Evolutionary conservation across 1,284 basidiomycete genomes (phyloP), one percentile per base, ranked within the genome.

Genomic region (Ustilago crameri): DNA sequence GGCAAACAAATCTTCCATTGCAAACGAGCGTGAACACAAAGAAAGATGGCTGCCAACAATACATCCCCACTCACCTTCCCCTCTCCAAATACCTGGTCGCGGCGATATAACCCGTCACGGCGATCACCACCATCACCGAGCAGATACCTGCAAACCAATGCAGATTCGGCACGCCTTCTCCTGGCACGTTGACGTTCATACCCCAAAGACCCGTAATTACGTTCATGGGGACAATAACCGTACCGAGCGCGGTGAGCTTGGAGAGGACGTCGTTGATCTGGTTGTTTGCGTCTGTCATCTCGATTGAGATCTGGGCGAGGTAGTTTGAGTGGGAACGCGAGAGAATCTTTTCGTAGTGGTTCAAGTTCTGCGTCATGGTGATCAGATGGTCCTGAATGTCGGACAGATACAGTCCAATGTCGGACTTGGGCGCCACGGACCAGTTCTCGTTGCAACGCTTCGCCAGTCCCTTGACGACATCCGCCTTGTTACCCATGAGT

Each of bases 401-500:
- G 7, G 92, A 95, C 2, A 97, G 88, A 85, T 96, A 95, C 8
- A 98, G 87, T 1, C 95, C 95, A 71, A 99, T 98, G 83, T 99
- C 95, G 9, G 92, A 93, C 69, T 96, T 98, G 0, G 96, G 96
- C 15, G 96, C 95, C 9, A 98, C 92, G 55, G 92, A 90, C 96
- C 96, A 99, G 82, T 98, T 96, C 85, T 98, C 96, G 83, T 98
- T 99, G 82, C 95, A 83, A 70, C 95, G 88, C 85, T 99, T 99
- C 30, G 95, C 95, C 35, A 99, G 86, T 17, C 96, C 96, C 83
- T 98, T 99, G 69, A 99, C 96, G 65, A 99, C 96, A 82, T 99
- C 96, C 45, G 96, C 96, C 86, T 99, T 99, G 86, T 96, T 98
- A 37, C 96, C 96, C 95, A 99, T 98, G 52, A 98, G 86, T 7